phyloP scores from a whole-genome alignment of 2,329 filamentous ascomycete species.

The Berkeleyomyces basicola region DNA sequence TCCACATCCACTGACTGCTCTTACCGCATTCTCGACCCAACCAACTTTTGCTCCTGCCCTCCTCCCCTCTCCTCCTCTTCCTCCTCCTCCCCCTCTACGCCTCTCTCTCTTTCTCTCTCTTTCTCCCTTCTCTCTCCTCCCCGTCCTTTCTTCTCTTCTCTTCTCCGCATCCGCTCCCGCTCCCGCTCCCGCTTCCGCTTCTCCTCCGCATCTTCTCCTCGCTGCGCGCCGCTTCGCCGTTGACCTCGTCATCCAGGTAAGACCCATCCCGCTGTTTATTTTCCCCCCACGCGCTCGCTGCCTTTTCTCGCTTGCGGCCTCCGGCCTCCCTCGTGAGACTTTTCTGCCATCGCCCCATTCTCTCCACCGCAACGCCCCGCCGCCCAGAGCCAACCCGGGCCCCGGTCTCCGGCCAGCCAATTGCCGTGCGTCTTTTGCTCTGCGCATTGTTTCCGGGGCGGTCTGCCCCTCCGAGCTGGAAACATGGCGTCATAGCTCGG shows the following conservation, averaged over 20 bases:
- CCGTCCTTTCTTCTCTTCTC: conserved; percentile 16
- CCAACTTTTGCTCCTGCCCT: background rate
- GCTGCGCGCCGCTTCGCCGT: background rate
- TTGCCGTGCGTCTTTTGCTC: background rate
- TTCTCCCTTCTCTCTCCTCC: conserved; percentile 17
- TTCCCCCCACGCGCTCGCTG: background rate
- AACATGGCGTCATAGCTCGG: background rate
- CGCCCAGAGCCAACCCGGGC: too few relatives aligned
- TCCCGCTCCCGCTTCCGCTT: conserved; percentile 8
- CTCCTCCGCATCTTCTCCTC: conserved; percentile 12
- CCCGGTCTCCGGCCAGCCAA: too few relatives aligned
- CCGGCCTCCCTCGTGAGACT: conserved; percentile 12
- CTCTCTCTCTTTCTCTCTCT: conserved; percentile 16
- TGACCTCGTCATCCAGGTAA: background rate
- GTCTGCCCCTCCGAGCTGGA: background rate
- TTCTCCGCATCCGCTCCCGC: conserved; percentile 17
- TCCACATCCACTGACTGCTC: background rate
- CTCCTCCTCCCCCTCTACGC: conserved; percentile 20
- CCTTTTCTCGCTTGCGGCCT: conserved; percentile 4
- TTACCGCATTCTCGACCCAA: background rate
- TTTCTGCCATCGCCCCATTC: background rate
- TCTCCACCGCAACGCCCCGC: too few relatives aligned
- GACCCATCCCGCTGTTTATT: background rate
- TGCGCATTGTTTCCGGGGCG: background rate
- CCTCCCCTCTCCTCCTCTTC: conserved; percentile 28